A percentile compares a stretch with the other conserved stretches of the same genome.
Conservation (phyloP, 2,329 filamentous ascomycete species). For the Colletotrichum kahawae region DNA sequence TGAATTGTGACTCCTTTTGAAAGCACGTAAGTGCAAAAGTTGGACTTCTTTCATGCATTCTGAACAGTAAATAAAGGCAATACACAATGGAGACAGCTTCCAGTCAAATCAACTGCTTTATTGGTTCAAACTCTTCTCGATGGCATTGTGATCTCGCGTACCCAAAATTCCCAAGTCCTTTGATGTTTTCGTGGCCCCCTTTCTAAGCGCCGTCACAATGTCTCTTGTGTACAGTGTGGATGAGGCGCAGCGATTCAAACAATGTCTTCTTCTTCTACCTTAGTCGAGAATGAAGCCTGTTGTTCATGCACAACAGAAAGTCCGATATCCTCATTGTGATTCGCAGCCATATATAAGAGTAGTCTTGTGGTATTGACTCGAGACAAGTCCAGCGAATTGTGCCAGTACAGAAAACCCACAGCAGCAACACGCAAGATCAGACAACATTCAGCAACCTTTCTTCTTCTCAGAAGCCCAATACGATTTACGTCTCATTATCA, state of each 20-base stretch:
- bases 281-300: not conserved
- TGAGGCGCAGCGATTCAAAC: not conserved
- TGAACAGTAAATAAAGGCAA: not conserved
- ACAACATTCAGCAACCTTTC: not conserved
- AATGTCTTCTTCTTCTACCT: not conserved
- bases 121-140: not conserved
- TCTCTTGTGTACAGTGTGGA: not conserved
- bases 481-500: not conserved
- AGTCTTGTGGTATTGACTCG: not conserved
- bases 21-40: rapidly evolving
- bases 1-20: not conserved
- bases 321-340: not conserved
- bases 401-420: not conserved
- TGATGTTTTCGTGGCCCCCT: not conserved
- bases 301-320: not conserved
- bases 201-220: not conserved
- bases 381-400: not conserved
- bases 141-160: not conserved
- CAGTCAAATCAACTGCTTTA: not conserved
- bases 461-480: not conserved
- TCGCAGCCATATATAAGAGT: not conserved
- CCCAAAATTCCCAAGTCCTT: not conserved
- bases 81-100: not conserved
- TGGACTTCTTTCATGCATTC: not conserved
- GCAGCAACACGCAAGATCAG: not conserved